Conservation (phyloP, 257 asterid genomes). For the Ligustrum vulgare region DNA sequence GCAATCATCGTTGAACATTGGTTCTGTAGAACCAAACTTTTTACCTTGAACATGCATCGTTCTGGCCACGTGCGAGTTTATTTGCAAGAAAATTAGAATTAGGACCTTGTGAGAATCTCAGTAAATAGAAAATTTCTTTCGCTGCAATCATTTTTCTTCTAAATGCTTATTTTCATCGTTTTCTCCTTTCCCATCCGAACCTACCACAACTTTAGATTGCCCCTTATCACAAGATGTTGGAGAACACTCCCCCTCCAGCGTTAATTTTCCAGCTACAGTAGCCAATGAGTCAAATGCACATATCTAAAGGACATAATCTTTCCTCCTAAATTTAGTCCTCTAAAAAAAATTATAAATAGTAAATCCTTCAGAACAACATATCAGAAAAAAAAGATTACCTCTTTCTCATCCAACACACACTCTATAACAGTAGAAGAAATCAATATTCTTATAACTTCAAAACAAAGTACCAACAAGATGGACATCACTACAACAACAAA, state of each 20-base stretch:
- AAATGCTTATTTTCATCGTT: constrained; percentile 38
- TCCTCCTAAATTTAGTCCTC: constrained; percentile 63
- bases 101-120: constrained; percentile 68
- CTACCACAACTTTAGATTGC: constrained; percentile 35
- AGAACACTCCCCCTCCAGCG: constrained; percentile 51
- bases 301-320: constrained; percentile 52
- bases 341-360: constrained; percentile 27
- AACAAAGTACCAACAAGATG: no score
- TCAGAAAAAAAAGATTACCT: no score
- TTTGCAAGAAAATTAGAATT: constrained; percentile 32
- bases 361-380: constrained; percentile 17
- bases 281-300: constrained; percentile 88
- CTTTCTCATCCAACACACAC: no score
- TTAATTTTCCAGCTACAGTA: constrained; percentile 78
- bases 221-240: constrained; percentile 44
- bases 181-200: constrained; percentile 40
- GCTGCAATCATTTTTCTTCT: constrained; percentile 39
- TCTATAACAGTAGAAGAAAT: no score
- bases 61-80: constrained; percentile 44
- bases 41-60: constrained; percentile 60
- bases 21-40: constrained; percentile 53
- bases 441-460: no score
- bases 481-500: no score
- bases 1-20: constrained; percentile 56
- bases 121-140: constrained; percentile 68